phyloP scores from a whole-genome alignment of 768 basidiomycete species.

The Suillus ampliporus region DNA sequence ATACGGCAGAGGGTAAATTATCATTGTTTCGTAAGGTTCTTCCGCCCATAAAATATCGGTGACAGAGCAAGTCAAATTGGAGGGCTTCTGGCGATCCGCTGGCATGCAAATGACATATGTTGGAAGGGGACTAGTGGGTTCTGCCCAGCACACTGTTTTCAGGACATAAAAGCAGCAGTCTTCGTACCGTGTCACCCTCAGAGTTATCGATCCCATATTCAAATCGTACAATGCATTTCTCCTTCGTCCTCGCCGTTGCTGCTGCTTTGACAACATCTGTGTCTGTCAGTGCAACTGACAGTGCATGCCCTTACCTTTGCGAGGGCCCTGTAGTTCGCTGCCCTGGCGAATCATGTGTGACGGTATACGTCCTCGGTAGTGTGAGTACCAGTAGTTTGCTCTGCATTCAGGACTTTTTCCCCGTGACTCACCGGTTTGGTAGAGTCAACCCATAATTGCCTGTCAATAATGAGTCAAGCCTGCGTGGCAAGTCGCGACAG shows the following conservation, averaged over 20 bases:
- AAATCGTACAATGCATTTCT: neutral
- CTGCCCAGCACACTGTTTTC: neutral
- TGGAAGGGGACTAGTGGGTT: neutral
- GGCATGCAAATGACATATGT: neutral
- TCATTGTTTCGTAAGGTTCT: neutral
- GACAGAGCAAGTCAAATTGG: neutral
- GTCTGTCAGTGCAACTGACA: neutral
- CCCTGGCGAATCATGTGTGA: neutral
- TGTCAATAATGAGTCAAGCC: neutral
- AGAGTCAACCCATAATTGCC: neutral
- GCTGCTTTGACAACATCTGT: neutral
- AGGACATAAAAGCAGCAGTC: neutral
- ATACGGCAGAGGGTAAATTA: neutral
- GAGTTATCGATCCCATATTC: neutral
- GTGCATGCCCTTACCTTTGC: neutral
- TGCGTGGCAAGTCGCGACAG: neutral
- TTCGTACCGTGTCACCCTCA: neutral
- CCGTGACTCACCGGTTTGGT: neutral
- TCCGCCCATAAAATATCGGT: neutral
- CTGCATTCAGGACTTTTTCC: neutral
- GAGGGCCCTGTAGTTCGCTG: neutral
- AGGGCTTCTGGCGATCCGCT: neutral
- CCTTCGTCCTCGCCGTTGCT: neutral
- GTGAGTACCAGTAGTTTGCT: neutral
- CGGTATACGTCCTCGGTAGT: neutral